Percentiles rank a stretch among this genome's conserved stretches.
phyloP scores from a whole-genome alignment of 1,284 basidiomycete species.

The Sporisorium graminicola region DNA sequence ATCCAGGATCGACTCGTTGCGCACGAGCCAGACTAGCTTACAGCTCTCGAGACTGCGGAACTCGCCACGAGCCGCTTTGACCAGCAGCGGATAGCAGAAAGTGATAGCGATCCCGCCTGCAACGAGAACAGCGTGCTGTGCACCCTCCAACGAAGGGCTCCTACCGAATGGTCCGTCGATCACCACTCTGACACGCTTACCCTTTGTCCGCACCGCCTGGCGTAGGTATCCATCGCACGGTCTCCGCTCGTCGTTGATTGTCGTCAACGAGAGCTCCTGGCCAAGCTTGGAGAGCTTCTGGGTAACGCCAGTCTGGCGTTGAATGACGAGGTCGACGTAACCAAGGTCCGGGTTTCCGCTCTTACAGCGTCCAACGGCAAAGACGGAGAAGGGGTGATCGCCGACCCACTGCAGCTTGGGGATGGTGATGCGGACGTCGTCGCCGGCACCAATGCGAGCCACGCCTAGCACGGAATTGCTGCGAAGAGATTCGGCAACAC shows the following conservation, averaged over 20 bases:
- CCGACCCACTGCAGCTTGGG: slow-evolving; percentile 40
- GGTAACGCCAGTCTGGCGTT: slow-evolving; percentile 36
- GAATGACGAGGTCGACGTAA: slow-evolving; percentile 35
- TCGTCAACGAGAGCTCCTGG: background rate
- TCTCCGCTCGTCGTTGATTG: background rate
- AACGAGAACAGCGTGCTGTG: slow-evolving; percentile 18
- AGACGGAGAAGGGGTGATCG: slow-evolving; percentile 52
- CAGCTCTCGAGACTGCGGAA: slow-evolving; percentile 19
- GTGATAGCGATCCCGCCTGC: slow-evolving; percentile 54
- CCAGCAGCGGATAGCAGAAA: slow-evolving; percentile 38
- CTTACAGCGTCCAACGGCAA: slow-evolving; percentile 22
- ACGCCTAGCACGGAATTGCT: background rate
- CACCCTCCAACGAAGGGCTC: slow-evolving; percentile 10
- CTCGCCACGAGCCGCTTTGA: slow-evolving; percentile 17
- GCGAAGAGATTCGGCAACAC: background rate
- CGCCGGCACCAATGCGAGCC: slow-evolving; percentile 29
- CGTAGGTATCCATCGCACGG: slow-evolving; percentile 7
- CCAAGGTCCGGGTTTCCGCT: slow-evolving; percentile 6
- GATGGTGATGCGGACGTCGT: slow-evolving; percentile 37
- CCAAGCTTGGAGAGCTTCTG: slow-evolving; percentile 15
- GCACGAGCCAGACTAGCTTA: slow-evolving; percentile 41
- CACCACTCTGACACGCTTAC: slow-evolving; percentile 22
- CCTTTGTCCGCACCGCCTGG: slow-evolving; percentile 4
- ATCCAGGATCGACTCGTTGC: slow-evolving; percentile 21
- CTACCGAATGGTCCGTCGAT: slow-evolving; percentile 48